Base-by-base conservation (phyloP, 148 eudicot species). In the Arctostaphylos glauca region DNA sequence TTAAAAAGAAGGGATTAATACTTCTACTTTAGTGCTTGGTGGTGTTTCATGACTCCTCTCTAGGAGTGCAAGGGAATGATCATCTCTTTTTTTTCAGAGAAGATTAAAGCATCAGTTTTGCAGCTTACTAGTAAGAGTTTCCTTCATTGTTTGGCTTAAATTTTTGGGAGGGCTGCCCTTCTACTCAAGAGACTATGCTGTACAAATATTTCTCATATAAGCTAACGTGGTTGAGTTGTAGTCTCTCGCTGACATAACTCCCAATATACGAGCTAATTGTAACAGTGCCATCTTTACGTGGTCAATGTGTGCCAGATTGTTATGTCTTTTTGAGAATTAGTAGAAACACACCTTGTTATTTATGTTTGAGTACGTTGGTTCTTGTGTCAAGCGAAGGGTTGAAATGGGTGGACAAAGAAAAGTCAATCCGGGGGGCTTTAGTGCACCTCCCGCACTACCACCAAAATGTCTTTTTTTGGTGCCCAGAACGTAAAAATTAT, bases 1-100 rank as follows among this genome's bases (percentile, higher is more conserved):
- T 38, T 52, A 78, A 70, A 46, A 13, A 49, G 0, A 52, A 53
- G 74, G 62, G 46, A 9, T 16, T 25, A 2, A 78, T 21, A 53
- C 49, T 38, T 74, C 55, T 9, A 25, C 31, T 56, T 68, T 10
- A 70, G 54, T 66, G 78, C 19, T 75, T 78, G 72, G 23, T 78
- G 79, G 77, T 49, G 86, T 67, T 84, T 87, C 47, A 84, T 76
- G 84, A 87, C 23, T 85, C 81, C 76, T 64, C n/a, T 84, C 83
- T 19, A 49, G 12, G 43, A 62, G 71, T 21, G 25, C 19, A 71
- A 62, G 10, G 1, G 54, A 18, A 16, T 60, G 46, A 31, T 31
- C 15, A 18, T 15, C 38, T 62, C 43, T n/a, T 44, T 62, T 21
- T 62, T 75, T 7, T 62, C 38, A 47, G 60, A 23, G 43, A 86